phyloP scores from a whole-genome alignment of 108 stramenopile genomes.

The Schizochytrium sp. region DNA sequence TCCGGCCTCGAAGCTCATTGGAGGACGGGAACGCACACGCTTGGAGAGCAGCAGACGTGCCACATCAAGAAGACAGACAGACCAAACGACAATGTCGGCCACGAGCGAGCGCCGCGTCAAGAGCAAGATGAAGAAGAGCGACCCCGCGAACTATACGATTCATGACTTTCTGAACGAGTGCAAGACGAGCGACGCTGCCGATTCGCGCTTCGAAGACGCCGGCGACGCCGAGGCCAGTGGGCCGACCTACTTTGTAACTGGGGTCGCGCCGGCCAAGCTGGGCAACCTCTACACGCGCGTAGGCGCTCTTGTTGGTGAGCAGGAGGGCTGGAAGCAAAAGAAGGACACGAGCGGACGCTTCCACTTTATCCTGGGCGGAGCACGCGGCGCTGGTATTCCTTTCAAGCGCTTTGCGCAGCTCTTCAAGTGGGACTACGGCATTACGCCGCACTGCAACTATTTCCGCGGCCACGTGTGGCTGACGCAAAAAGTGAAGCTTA shows the following conservation, averaged over 20 bases:
- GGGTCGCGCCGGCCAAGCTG: background rate
- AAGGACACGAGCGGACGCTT: background rate
- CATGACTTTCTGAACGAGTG: slow-evolving; percentile 11
- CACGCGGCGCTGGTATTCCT: background rate
- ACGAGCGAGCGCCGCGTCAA: background rate
- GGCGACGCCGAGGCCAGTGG: background rate
- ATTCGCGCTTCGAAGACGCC: background rate
- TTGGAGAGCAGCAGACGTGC: no score
- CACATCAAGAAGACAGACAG: no score
- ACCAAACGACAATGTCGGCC: background rate
- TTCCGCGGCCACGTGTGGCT: slow-evolving; percentile 16
- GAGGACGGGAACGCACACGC: no score
- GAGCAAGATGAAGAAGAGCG: slow-evolving; percentile 17
- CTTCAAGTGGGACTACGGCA: slow-evolving; percentile 15
- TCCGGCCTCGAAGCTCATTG: no score
- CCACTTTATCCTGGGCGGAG: slow-evolving; percentile 10
- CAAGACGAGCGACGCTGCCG: background rate
- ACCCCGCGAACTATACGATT: background rate
- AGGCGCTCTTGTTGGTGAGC: background rate
- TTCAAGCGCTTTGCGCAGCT: slow-evolving; percentile 20
- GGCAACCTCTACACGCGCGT: background rate
- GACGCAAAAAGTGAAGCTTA: slow-evolving; percentile 6
- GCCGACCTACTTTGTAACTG: background rate
- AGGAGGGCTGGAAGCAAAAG: background rate
- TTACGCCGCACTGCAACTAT: slow-evolving; percentile 9